These are phyloP conservation scores for Jatropha curcas DNA, from an alignment of 345 rosid species.

Conservation along the genomic window DNA sequence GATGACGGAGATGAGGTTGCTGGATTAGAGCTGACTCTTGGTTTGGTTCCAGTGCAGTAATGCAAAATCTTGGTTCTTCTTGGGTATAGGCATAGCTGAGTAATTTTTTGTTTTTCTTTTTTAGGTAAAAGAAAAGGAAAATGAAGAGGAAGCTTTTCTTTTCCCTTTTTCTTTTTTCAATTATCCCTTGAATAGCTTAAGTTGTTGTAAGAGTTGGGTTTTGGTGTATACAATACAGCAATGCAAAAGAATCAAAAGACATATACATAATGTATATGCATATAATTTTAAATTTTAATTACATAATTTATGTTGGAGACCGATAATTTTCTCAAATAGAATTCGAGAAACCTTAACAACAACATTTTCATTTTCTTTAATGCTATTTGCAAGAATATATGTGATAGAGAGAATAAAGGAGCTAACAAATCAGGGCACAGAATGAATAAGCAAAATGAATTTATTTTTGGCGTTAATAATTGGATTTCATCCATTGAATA, in stretches of 20 bases:
- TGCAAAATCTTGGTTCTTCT: not conserved
- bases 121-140: not conserved
- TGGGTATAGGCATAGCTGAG: too few species aligned
- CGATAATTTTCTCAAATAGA: too few species aligned
- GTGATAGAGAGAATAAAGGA: not conserved
- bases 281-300: not conserved
- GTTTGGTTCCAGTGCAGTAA: slow-evolving; percentile 9
- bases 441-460: not conserved
- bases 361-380: too few species aligned
- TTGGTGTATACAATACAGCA: slow-evolving; percentile 9
- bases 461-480: not conserved
- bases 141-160: not conserved
- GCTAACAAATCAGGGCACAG: slow-evolving; percentile 11
- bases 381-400: not conserved
- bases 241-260: slow-evolving; percentile 6
- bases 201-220: slow-evolving; percentile 4
- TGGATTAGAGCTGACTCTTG: slow-evolving; percentile 42
- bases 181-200: not conserved
- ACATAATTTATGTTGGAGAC: not conserved
- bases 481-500: not conserved
- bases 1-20: not conserved
- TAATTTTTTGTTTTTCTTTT: not conserved
- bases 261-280: not conserved
- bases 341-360: too few species aligned
- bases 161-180: slow-evolving; percentile 4